Percentiles rank a stretch among this genome's conserved stretches.
phyloP scores from a whole-genome alignment of 371 early-diverging fungal species.

The Apophysomyces variabilis region DNA sequence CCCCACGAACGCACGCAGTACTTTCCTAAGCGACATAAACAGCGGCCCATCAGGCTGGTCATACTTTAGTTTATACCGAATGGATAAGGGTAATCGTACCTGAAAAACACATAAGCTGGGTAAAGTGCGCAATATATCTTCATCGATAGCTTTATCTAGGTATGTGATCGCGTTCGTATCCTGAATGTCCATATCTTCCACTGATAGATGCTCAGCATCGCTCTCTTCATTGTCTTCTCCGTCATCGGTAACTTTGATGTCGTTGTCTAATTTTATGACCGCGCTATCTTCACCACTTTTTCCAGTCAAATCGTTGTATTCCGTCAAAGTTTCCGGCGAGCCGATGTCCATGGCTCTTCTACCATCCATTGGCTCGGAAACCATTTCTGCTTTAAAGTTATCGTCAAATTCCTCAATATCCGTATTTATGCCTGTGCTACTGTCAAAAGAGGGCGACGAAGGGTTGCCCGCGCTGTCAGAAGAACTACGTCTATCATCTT shows the following conservation, averaged over 20 bases:
- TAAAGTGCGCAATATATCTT: conserved; percentile 53
- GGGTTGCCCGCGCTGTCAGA: conserved; percentile 1
- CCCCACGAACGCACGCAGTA: conserved; percentile 48
- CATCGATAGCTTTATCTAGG: conserved; percentile 48
- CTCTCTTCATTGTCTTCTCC: conserved; percentile 22
- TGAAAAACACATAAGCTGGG: conserved; percentile 57
- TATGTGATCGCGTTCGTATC: conserved; percentile 31
- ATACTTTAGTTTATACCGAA: neutral
- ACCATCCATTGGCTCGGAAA: neutral
- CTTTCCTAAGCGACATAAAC: conserved; percentile 42
- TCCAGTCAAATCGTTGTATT: neutral
- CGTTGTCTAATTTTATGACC: conserved; percentile 10
- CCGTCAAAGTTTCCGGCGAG: neutral
- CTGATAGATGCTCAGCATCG: conserved; percentile 15
- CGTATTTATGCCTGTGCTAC: neutral
- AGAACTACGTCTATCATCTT: conserved; percentile 20
- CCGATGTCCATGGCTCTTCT: neutral
- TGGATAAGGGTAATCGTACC: conserved; percentile 26
- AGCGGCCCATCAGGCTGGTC: conserved; percentile 53
- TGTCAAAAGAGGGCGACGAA: neutral
- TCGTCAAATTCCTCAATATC: conserved; percentile 13
- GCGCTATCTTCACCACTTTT: neutral
- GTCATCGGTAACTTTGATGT: conserved; percentile 16
- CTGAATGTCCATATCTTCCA: conserved; percentile 18
- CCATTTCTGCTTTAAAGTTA: neutral